phyloP scores from a whole-genome alignment of 2,329 filamentous ascomycete species.

The Albifimbria verrucaria region DNA sequence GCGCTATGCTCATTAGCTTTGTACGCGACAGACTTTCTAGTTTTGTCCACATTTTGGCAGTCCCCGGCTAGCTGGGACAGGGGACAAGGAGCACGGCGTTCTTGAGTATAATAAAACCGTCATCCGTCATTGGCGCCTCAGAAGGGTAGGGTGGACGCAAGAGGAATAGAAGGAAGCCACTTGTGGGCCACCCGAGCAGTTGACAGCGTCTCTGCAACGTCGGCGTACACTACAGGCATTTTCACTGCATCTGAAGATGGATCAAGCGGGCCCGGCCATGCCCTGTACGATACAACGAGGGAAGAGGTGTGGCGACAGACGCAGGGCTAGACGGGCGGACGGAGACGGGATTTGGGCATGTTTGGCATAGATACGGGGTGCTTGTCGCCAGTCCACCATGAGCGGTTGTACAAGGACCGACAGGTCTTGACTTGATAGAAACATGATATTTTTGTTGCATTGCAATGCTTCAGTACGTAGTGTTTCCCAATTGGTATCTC shows the following conservation, averaged over 20 bases:
- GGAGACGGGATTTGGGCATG: background rate
- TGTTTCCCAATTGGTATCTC: background rate
- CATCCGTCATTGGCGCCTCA: background rate
- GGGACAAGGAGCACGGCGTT: slow-evolving; percentile 20
- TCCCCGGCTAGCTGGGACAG: slow-evolving; percentile 15
- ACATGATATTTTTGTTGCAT: slow-evolving; percentile 2
- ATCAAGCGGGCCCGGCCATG: background rate
- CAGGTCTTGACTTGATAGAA: slow-evolving; percentile 6
- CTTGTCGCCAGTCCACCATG: slow-evolving; percentile 2
- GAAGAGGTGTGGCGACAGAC: background rate
- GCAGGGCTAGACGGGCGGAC: background rate
- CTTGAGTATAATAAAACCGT: slow-evolving; percentile 12
- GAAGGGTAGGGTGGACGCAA: too few relatives aligned
- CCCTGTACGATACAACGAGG: background rate
- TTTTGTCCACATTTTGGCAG: slow-evolving; percentile 8
- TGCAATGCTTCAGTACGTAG: background rate
- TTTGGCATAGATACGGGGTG: slow-evolving; percentile 6
- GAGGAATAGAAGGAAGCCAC: too few relatives aligned
- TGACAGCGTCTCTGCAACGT: too few relatives aligned
- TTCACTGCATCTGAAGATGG: too few relatives aligned
- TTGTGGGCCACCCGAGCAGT: too few relatives aligned
- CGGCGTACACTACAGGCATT: too few relatives aligned
- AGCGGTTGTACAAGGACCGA: slow-evolving; percentile 10
- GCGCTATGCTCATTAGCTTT: too few relatives aligned
- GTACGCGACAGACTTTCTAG: background rate